Evolutionary conservation across 495 filamentous ascomycete genomes (phyloP), one percentile per base, ranked within the genome.

Genomic region (Hyaloscypha variabilis): DNA sequence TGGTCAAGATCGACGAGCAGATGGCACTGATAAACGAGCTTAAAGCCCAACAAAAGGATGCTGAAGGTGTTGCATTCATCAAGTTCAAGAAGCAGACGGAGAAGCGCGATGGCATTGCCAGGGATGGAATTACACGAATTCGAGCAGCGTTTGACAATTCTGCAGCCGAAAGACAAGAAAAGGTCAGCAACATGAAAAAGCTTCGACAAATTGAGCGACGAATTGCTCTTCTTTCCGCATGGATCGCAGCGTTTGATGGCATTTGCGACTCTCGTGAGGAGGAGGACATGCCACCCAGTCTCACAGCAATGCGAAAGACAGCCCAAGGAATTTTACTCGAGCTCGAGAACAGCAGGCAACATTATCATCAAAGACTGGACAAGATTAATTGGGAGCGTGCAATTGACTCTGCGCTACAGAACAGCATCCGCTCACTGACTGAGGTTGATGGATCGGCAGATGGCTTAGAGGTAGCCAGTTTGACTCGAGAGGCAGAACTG

Each of bases 1-100:
- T 97, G 72, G 92, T 96, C 79, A 97, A 97, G 83, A 97, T 96
- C 81, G 93, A 97, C 72, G 93, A 97, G 79, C 94, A 97, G 74
- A 91, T 94, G 83, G 88, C 85, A 14, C 76, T 96, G 71, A 97
- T 97, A 72, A 96, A 96, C 71, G 93, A 97, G 72, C 84, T 99
- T 60, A 94, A 94, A 74, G 88, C 88, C 23, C 92, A 97, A 71
- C 91, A 96, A 71, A 97, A 91, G 75, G 91, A 98, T 63, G 87
- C 87, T n/a, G 96, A 98, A 72, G 89, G 84, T 42, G 79, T 87
- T 3, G 93, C 93, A 52, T 96, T 96, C 73, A 83, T 84, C 67
- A 98, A 97, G 75, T 96, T 97, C 77, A 85, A 85, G 69, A 97
- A 96, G 73, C 90, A 92, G 70, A 87, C 81, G 31, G 91, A 93